These are phyloP conservation scores for Phytopythium boreale DNA, from an alignment of 352 stramenopile species.

Conservation along the genomic window DNA sequence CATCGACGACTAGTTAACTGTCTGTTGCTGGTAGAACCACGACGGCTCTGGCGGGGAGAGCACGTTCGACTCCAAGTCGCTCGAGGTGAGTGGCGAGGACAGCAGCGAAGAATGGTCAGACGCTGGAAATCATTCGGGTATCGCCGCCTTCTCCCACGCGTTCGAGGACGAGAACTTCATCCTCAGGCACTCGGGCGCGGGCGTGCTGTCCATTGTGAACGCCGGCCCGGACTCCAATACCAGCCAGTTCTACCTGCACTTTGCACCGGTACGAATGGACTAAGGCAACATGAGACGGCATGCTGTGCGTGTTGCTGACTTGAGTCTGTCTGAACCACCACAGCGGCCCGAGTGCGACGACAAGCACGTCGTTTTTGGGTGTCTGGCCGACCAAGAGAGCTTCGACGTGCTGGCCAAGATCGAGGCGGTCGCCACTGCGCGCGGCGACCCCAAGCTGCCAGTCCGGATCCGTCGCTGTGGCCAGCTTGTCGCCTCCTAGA, in stretches of 20 bases:
- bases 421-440: conserved; percentile 40
- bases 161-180: conserved; percentile 97
- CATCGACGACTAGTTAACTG: background rate
- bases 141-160: background rate
- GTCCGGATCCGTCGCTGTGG: conserved; percentile 45
- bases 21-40: conserved; percentile 50
- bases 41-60: conserved; percentile 80
- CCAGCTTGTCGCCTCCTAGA: conserved; percentile 38
- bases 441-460: conserved; percentile 40
- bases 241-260: conserved; percentile 95
- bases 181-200: conserved; percentile 81
- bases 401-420: conserved; percentile 46
- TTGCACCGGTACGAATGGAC: conserved; percentile 45
- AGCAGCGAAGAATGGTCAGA: background rate
- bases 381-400: conserved; percentile 43
- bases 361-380: conserved; percentile 81
- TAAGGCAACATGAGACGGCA: too few species aligned
- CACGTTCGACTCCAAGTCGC: conserved; percentile 66
- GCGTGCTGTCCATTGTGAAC: conserved; percentile 95
- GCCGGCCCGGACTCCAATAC: conserved; percentile 93
- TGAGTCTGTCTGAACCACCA: conserved; percentile 5
- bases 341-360: conserved; percentile 69
- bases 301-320: background rate
- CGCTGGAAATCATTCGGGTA: too few species aligned
- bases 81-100: conserved; percentile 2